A percentile compares a stretch with the other conserved stretches of the same genome.
phyloP scores from a whole-genome alignment of 176 grass and related monocot species.

The Rhipidocladum racemiflorum region DNA sequence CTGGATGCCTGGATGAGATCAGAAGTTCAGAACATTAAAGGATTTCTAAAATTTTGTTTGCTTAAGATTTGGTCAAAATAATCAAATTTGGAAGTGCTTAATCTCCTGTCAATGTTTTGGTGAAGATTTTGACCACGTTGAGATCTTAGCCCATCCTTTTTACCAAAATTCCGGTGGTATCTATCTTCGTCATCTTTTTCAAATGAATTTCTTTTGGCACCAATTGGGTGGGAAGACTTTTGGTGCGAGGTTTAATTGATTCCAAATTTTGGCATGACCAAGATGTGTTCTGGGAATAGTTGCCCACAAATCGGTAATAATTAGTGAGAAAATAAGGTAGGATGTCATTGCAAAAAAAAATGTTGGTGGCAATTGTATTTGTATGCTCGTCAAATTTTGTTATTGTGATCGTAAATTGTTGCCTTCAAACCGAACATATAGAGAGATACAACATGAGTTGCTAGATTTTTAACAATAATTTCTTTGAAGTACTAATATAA shows the following conservation, averaged over 20 bases:
- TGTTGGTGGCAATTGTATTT: too few species aligned
- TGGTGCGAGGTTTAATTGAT: neutral
- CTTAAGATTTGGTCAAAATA: neutral
- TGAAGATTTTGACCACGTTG: neutral
- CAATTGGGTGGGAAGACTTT: neutral
- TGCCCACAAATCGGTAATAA: neutral
- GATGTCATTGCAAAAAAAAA: neutral
- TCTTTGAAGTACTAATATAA: neutral
- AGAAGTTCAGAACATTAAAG: too few species aligned
- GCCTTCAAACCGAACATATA: neutral
- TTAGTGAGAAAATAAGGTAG: neutral
- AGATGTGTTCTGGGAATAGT: neutral
- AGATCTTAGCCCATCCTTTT: neutral
- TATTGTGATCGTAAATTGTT: neutral
- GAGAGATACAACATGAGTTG: neutral
- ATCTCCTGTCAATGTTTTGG: neutral
- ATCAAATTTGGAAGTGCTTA: neutral
- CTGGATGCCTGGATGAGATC: too few species aligned
- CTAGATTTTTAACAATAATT: neutral
- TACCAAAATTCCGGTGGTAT: neutral
- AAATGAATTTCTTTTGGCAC: neutral
- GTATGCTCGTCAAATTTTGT: neutral
- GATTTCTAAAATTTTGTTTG: neutral
- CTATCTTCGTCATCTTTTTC: neutral
- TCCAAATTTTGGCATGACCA: neutral